Conservation (phyloP, 768 basidiomycete species). For the Lepiota venenata region DNA sequence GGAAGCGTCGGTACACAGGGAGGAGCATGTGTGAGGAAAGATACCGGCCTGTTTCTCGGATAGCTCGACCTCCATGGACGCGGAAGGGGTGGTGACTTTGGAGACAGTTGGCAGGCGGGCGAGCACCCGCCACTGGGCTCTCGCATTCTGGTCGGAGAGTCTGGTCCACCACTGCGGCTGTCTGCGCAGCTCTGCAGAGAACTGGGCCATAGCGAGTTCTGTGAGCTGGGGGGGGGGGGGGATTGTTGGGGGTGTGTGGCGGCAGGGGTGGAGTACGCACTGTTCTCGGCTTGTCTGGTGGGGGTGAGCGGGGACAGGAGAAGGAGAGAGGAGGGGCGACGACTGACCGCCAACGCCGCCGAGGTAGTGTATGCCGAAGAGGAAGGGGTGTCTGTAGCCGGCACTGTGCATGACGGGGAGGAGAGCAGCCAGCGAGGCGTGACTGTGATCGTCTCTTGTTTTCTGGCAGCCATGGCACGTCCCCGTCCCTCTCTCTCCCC, state of each 20-base stretch:
- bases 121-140: conserved; percentile 28
- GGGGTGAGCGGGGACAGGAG: too few relatives aligned
- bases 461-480: neutral
- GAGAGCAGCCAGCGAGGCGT: too few relatives aligned
- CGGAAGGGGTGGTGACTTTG: conserved; percentile 34
- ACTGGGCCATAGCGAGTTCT: conserved; percentile 47
- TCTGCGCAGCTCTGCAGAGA: conserved; percentile 40
- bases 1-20: neutral
- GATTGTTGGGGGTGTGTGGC: neutral
- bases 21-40: neutral
- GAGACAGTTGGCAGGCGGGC: conserved; percentile 25
- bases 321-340: neutral
- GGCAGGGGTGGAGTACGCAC: conserved; percentile 23
- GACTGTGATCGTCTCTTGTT: too few relatives aligned
- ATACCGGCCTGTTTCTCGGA: conserved; percentile 36
- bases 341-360: conserved; percentile 43
- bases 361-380: conserved; percentile 38
- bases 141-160: conserved; percentile 21
- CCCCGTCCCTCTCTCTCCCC: neutral
- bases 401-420: conserved; percentile 11
- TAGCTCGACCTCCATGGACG: conserved; percentile 27
- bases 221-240: conserved; percentile 28
- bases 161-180: conserved; percentile 39
- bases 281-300: conserved; percentile 49
- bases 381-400: conserved; percentile 50